Evolutionary conservation across 768 basidiomycete genomes (phyloP), one percentile per base, ranked within the genome.

Genomic region (Leccinum obscurum): DNA sequence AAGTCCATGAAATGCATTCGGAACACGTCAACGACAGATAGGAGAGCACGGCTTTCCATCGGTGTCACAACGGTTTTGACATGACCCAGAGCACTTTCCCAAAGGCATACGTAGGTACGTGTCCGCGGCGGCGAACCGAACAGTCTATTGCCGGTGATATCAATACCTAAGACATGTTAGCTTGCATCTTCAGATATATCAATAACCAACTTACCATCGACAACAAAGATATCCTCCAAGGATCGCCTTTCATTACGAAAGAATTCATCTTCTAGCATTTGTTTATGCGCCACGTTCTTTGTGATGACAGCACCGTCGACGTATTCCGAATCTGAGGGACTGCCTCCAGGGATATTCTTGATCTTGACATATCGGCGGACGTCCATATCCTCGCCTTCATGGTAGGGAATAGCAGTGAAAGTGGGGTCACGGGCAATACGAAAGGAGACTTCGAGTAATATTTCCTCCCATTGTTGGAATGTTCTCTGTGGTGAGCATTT

Each of bases 301-400:
- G 96, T 95, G 68, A 98, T 97, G 58, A 98, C 94, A 5, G 90
- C 92, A 11, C 97, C 97, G 57, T 94, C 91, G 50, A 99, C 93
- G 71, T 95, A 98, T 77, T 99, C 97, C 5, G 94, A 97, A 72
- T 99, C 93, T 26, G 80, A 83, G 20, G 96, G 95, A 37, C 84
- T 79, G 4, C 97, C 97, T 24, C 97, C 97, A 0, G 96, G 96
- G 15, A 98, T 90, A 76, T 96, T 96, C 80, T 99, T 98, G 75
- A 98, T 95, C 77, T 98, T 98, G 52, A 98, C 94, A 66, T 96
- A 97, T 41, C 89, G 85, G 32, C 96, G 82, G 24, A 97, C 89
- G 72, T 98, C 97, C 87, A 98, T 95, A 63, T 93, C 91, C 66
- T 94, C 92, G 2, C 93, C 93, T 70, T 92, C 88, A 6, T 88